Base-by-base conservation (phyloP, 1,139 yeast genomes). In the Suhomyces bribrorum region DNA sequence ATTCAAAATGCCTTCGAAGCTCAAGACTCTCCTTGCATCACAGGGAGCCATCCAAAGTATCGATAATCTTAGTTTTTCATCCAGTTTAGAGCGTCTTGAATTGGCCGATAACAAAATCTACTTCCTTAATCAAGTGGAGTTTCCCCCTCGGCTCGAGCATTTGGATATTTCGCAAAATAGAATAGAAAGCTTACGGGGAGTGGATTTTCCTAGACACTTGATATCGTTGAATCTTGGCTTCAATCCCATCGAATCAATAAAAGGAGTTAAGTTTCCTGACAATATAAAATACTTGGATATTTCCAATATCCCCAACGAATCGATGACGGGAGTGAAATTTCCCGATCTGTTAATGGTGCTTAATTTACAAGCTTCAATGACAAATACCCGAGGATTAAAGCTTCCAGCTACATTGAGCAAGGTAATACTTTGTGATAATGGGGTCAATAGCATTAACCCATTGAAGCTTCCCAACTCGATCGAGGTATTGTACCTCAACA, bases 361-460 rank as follows among this genome's bases (percentile, higher is more conserved):
- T 32, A 72, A 72, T 43, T 51, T 72, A 12, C 76, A 70, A 47
- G 69, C 68, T 33, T 66, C 74, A 5, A 72, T 72, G 77, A 69
- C 76, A 2, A 70, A 61, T 43, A 69, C 76, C 1, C 54, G 77
- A 38, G 77, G 77, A 0, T 56, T 72, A 32, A 72, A 71, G 43
- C 46, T 72, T 15, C 76, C 77, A 1, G 56, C 60, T 16, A 50
- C 48, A 23, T 46, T 71, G 13, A 54, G 52, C 40, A 53, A 59
- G 14, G 51, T 70, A 26, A 64, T 69, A 32, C 50, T 72, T 42
- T 64, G 68, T n/a, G 61, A 58, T 32, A 64, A 69, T 49, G 76
- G 76, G 4, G 75, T 72, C 27, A 71, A 70, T 47, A 69, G 75
- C 48, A 68, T 72, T 23, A 71, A 71, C 44, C 77, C 77, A 1